Base-by-base conservation (phyloP, 2,329 filamentous ascomycete species). In the Colletotrichum navitas region DNA sequence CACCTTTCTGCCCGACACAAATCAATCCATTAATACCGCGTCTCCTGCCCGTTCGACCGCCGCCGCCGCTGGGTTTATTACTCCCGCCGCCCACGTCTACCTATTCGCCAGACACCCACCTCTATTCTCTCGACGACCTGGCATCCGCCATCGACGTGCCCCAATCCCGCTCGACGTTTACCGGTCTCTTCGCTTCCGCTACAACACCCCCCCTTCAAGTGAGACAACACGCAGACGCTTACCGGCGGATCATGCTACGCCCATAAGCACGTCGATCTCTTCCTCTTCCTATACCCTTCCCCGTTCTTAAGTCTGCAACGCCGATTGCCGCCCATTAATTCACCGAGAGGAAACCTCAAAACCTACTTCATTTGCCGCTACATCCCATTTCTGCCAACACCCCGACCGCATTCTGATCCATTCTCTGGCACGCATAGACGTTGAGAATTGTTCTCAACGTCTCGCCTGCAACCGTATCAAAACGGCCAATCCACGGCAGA, bases 381-480 rank as follows among this genome's bases (percentile, higher is more conserved):
- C 47, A 14, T 59, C 45, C 34, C 49, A 43, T 24, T 21, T 36
- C 26, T 34, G 59, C 60, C 34, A 21, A 10, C 54, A 71, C 55
- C 32, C 51, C 56, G 41, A 62, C 36, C 36, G 34, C 41, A 32
- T 24, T 36, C 55, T 41, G 18, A 43, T n/a, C 32, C 34, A 24
- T 21, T n/a, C 18, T 6, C 16, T 29, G 29, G 55, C 52, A 61
- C 47, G 36, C 43, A 41, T 52, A 68, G 73, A 75, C 77, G 80
- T 79, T 78, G 45, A 68, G 79, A 77, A 61, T 43, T 64, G 60
- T 76, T 78, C 81, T 79, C 78, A 73, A 77, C 78, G 73, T 73
- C 58, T 45, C 41, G 26, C 49, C 39, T 12, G 14, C 26, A 66
- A 47, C 58, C 73, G 74, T 74, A 65, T 73, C 75, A 77, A 72